phyloP scores from a whole-genome alignment of 306 rosid genomes.

The Carpinus viminea region DNA sequence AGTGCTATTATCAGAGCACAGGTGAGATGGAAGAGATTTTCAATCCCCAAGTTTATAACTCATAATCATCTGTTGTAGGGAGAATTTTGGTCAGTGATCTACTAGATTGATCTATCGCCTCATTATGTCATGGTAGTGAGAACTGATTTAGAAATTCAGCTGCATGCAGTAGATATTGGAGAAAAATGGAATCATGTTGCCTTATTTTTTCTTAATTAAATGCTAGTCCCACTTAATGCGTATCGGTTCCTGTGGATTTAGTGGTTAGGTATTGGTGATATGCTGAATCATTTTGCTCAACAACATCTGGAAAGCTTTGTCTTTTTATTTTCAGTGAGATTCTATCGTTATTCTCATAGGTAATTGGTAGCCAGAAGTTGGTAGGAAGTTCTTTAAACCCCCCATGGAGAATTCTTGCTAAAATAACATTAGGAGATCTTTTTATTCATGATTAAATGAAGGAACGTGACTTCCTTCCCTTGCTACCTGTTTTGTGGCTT shows the following conservation, averaged over 20 bases:
- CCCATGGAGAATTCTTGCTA: not conserved
- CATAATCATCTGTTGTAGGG: not conserved
- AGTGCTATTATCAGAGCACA: constrained; percentile 85
- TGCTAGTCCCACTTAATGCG: not conserved
- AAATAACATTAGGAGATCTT: not conserved
- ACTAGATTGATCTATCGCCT: not conserved
- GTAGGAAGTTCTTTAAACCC: not conserved
- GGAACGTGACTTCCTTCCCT: not conserved
- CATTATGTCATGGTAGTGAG: not conserved
- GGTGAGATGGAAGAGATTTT: constrained; percentile 46
- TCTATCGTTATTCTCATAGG: not conserved
- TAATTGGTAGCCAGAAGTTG: not conserved
- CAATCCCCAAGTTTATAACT: constrained; percentile 7
- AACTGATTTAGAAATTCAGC: constrained; percentile 1
- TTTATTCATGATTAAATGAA: not conserved
- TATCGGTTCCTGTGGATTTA: not conserved
- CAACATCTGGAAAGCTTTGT: not conserved
- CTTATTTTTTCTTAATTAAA: not conserved
- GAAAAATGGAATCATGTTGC: not conserved
- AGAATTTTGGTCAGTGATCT: not conserved
- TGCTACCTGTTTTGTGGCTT: no score
- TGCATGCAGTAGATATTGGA: not conserved
- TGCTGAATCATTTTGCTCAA: not conserved
- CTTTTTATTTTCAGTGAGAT: not conserved
- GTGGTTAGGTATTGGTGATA: not conserved